These are phyloP conservation scores for Leishmania mexicana DNA, from an alignment of 208 protist genomes.

Conservation along the genomic window DNA sequence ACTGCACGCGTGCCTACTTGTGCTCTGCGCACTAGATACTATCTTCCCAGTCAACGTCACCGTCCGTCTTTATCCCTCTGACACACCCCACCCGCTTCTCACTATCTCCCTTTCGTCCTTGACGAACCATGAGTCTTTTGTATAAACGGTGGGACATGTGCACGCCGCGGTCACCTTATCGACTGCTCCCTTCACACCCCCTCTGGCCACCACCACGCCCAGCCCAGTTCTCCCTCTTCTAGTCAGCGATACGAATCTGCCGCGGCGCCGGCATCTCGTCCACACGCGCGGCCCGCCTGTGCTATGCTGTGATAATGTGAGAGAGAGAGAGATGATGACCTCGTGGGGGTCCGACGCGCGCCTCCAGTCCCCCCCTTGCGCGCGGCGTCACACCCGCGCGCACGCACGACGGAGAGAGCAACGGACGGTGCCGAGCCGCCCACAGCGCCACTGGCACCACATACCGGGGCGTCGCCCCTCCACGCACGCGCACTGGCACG, in stretches of 20 bases:
- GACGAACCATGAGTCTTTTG: too few species aligned
- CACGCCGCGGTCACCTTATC: too few species aligned
- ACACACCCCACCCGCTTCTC: background rate
- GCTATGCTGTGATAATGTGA: background rate
- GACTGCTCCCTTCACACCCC: background rate
- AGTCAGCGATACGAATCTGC: background rate
- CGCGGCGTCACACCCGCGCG: conserved; percentile 26
- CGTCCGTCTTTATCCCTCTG: too few species aligned
- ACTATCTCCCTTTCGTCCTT: background rate
- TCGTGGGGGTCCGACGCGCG: conserved; percentile 16
- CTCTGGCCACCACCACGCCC: background rate
- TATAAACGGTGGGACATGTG: too few species aligned
- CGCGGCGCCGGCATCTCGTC: conserved; percentile 5
- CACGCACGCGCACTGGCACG: conserved; percentile 21
- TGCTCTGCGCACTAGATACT: too few species aligned
- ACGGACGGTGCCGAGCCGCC: conserved; percentile 31
- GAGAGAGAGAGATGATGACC: conserved; percentile 29
- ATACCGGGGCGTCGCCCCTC: conserved; percentile 13
- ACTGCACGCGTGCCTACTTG: too few species aligned
- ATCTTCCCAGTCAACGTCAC: too few species aligned
- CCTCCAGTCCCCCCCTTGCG: conserved; percentile 15
- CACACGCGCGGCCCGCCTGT: background rate
- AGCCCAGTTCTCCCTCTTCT: background rate
- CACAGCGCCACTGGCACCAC: conserved; percentile 27
- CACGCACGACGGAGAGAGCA: conserved; percentile 6